phyloP scores from a whole-genome alignment of 768 basidiomycete species.

The Floccularia luteovirens region DNA sequence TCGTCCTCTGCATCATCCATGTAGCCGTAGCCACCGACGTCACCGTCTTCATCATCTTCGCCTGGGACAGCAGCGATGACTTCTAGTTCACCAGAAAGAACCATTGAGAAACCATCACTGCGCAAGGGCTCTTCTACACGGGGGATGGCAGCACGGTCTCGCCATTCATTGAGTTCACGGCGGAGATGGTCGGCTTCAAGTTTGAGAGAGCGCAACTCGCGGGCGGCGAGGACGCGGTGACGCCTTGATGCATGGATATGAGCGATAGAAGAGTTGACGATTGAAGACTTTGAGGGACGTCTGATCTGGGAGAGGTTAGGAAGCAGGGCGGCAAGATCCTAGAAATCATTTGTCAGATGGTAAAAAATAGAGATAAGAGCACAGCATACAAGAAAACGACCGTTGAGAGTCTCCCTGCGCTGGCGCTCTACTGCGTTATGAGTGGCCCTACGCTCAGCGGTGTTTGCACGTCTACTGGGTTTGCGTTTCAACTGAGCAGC shows the following conservation, averaged over 20 bases:
- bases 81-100: slow-evolving; percentile 66
- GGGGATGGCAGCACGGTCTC: slow-evolving; percentile 65
- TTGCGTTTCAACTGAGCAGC: slow-evolving; percentile 62
- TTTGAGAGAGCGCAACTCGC: slow-evolving; percentile 74
- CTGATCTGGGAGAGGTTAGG: slow-evolving; percentile 88
- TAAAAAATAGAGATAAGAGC: slow-evolving; percentile 2
- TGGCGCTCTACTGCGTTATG: slow-evolving; percentile 97
- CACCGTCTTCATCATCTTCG: slow-evolving; percentile 50
- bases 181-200: slow-evolving; percentile 82
- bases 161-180: slow-evolving; percentile 91
- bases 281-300: slow-evolving; percentile 92
- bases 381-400: slow-evolving; percentile 72
- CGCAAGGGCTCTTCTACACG: slow-evolving; percentile 68
- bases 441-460: slow-evolving; percentile 90
- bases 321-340: slow-evolving; percentile 89
- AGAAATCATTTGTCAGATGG: slow-evolving; percentile 4
- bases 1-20: slow-evolving; percentile 15
- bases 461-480: slow-evolving; percentile 85
- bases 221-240: slow-evolving; percentile 73
- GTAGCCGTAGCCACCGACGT: slow-evolving; percentile 25
- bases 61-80: slow-evolving; percentile 41
- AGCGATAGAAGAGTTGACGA: slow-evolving; percentile 93
- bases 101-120: slow-evolving; percentile 65
- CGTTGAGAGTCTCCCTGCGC: slow-evolving; percentile 88
- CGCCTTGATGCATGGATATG: slow-evolving; percentile 79